Conservation (phyloP, 2,329 filamentous ascomycete species). For the Alternaria sp. region DNA sequence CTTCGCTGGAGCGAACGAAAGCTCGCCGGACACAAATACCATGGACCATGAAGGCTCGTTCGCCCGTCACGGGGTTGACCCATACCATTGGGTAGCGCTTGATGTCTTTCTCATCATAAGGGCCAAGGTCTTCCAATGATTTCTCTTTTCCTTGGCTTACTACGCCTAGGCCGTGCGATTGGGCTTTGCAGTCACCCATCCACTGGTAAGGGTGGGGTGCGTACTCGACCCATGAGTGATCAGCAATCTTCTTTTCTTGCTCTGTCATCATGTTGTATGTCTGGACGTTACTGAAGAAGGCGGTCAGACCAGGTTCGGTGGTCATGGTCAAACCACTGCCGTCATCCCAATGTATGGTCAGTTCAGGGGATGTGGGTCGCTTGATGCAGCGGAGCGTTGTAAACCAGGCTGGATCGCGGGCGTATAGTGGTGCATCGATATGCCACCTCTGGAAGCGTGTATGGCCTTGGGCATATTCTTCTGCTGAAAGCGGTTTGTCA, state of each 20-base stretch:
- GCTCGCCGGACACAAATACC: not conserved
- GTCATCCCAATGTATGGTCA: conserved; percentile 56
- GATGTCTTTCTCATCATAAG: too few relatives aligned
- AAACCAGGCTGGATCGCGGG: conserved; percentile 54
- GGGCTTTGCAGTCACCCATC: not conserved
- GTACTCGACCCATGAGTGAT: conserved; percentile 60
- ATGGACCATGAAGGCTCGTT: not conserved
- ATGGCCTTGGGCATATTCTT: conserved; percentile 56
- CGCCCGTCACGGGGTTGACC: not conserved
- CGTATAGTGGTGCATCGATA: conserved; percentile 59
- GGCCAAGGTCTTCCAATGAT: too few relatives aligned
- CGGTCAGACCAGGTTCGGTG: conserved; percentile 55
- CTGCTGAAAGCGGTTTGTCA: conserved; percentile 53
- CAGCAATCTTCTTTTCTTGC: conserved; percentile 54
- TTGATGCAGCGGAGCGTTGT: conserved; percentile 55
- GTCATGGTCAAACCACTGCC: conserved; percentile 56
- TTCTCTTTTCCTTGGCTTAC: too few relatives aligned
- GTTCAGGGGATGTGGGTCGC: conserved; percentile 33
- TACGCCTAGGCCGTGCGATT: not conserved
- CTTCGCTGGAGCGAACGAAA: not conserved
- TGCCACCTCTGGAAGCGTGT: conserved; percentile 61
- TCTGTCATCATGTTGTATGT: conserved; percentile 54
- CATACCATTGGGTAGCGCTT: not conserved
- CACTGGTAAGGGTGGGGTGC: conserved; percentile 55
- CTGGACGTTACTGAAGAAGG: conserved; percentile 57